phyloP scores from a whole-genome alignment of 2,329 filamentous ascomycete genomes.

The Trichoderma harzianum region DNA sequence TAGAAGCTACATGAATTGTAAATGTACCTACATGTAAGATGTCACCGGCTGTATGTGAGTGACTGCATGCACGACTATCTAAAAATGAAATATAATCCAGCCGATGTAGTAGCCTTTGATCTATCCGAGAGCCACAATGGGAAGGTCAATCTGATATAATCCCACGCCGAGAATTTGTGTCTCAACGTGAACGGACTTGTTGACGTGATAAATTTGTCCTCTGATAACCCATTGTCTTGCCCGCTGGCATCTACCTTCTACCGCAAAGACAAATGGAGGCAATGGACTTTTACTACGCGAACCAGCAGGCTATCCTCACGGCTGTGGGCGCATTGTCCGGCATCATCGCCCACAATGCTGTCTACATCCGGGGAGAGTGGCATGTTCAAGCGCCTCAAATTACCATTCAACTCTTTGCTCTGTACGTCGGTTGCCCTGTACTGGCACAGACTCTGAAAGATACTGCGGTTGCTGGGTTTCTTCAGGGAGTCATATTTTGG shows the following conservation, averaged over 20 bases:
- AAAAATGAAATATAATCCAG: background rate
- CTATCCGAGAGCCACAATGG: background rate
- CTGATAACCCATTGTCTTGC: background rate
- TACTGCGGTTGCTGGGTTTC: background rate
- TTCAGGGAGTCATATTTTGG: background rate
- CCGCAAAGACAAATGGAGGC: background rate
- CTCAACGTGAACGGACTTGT: background rate
- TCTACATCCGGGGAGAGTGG: slow-evolving; percentile 29
- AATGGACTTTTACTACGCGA: background rate
- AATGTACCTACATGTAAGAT: background rate
- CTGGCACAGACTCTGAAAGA: background rate
- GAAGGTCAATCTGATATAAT: background rate
- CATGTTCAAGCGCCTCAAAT: slow-evolving; percentile 25
- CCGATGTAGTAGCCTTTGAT: background rate
- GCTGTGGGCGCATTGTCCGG: background rate
- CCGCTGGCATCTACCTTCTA: background rate
- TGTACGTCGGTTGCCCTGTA: background rate
- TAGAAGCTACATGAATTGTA: background rate
- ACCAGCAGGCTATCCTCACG: background rate
- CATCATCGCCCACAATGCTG: background rate
- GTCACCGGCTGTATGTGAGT: background rate
- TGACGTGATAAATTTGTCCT: background rate
- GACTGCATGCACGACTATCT: background rate
- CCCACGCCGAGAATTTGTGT: background rate
- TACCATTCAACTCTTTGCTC: slow-evolving; percentile 6